Base-by-base conservation (phyloP, 2,329 filamentous ascomycete species). In the Paraconiothyrium sp. region DNA sequence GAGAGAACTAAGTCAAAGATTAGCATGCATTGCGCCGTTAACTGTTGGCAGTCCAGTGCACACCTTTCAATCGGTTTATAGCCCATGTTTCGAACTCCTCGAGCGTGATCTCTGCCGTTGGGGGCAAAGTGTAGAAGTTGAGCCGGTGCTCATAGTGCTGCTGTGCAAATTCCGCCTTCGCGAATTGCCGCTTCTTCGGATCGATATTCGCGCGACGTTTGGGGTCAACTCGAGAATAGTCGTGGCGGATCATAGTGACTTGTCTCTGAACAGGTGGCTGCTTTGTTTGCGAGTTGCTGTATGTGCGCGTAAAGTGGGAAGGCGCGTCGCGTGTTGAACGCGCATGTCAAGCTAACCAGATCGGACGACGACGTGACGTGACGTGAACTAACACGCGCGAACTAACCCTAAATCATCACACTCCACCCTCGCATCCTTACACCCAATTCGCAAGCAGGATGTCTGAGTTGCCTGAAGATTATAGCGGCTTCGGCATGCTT, bases 1-100 rank as follows among this genome's bases (percentile, higher is more conserved):
- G 91, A 91, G 62, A 96, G 89, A 54, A 96, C 92, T 92, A 61
- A 54, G 11, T 48, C 13, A 9, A 7, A 7, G 35, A 67, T 70
- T 50, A 71, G 61, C 46, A 51, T 27, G 32, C 9, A 5, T 7
- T 7, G 8, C 24, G 11, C 16, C 1, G 3, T 4, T 0, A 3
- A 1, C 16, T 24, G 1, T n/a, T 41, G 2, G 32, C 2, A 16
- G 27, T 20, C 5, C 11, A 16, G 5, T 44, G 30, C 82, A 58
- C 82, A 93, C 93, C 87, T 81, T 93, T 90, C 67, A 99, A 79
- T 60, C 95, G 86, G 73, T 97, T 92, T 73, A 99, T 98, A 11
- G 94, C 95, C 95, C 95, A 99, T 86, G 97, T 93, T 78, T 99
- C 95, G 73, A 99, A 99, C 76, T 99, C 90, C 76, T 99, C 95